Evolutionary conservation across 139 green algal genomes (phyloP), one percentile per base, ranked within the genome.

Genomic region (Tetradesmus lagerheimii): DNA sequence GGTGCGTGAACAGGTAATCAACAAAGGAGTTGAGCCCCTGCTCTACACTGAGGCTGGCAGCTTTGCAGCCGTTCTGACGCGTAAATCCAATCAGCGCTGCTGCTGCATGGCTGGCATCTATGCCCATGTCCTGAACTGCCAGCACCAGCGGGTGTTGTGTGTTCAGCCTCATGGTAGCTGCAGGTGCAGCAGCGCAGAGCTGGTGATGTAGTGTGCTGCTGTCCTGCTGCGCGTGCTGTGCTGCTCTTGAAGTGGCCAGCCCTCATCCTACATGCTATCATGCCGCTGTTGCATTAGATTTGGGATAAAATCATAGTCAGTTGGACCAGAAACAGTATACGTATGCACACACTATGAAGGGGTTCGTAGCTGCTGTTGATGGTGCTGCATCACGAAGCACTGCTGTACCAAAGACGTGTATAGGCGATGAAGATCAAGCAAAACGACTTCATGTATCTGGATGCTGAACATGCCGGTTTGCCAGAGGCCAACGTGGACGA

Each of bases 1-100:
- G 45, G 9, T 80, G 83, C 50, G 14, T 88, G 62, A 79, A 80
- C 16, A 88, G 83, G 38, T 53, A 89, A 20, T 89, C 64, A 3
- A 89, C 29, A 41, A 89, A 87, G 6, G 81, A 34, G 38, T 87
- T 87, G 50, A 20, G n/a, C 6, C 6, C 57, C 57, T 71, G 57
- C 57, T 39, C 81, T 2, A 38, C 34, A 31, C 20, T 87, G 18
- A 87, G 53, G 35, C 31, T 67, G 35, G 27, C 57, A 71, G 57
- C 57, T 23, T 71, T 71, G 57, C 57, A 71, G 57, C 57, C 57
- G 31, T 71, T 71, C 34, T 50, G 23, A 34, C 23, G 43, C 64
- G 81, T 53, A 77, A 78, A 87, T 18, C n/a, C 31, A 20, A 57
- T 6, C 18, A 87, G 53, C 4, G 81, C 81, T 77, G 53, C 81